phyloP scores from a whole-genome alignment of 2,329 filamentous ascomycete species.

The Ophiostoma quercus region DNA sequence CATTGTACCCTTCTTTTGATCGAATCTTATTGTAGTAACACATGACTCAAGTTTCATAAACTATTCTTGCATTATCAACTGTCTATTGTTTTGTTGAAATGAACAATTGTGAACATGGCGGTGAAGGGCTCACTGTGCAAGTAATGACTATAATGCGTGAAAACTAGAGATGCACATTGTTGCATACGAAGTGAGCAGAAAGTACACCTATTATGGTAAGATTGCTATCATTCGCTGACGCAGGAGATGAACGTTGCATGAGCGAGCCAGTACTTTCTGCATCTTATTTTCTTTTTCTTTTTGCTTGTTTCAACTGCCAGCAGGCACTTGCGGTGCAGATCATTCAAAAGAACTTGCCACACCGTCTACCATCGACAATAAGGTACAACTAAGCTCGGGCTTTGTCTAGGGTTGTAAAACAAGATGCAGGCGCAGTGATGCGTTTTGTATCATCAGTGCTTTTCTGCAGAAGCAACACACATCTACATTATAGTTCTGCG shows the following conservation, averaged over 20 bases:
- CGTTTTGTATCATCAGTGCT: neutral
- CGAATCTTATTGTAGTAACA: neutral
- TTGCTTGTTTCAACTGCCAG: neutral
- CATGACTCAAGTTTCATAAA: neutral
- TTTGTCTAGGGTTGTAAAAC: neutral
- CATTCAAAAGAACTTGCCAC: neutral
- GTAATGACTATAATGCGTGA: neutral
- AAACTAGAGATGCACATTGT: neutral
- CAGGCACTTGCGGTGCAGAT: neutral
- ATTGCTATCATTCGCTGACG: neutral
- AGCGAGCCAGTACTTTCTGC: neutral
- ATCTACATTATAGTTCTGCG: neutral
- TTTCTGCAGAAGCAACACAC: neutral
- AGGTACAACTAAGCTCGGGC: neutral
- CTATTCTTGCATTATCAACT: neutral
- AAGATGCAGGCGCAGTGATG: neutral
- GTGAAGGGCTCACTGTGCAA: neutral
- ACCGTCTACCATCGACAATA: neutral
- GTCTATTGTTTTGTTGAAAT: neutral
- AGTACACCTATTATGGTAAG: neutral
- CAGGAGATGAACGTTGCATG: neutral
- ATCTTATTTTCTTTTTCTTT: neutral
- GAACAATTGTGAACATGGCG: neutral
- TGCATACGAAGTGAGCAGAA: neutral
- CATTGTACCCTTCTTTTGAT: neutral